A percentile compares a stretch with the other conserved stretches of the same genome.
phyloP scores from a whole-genome alignment of 2,329 filamentous ascomycete species.

The Calonectria hongkongensis region DNA sequence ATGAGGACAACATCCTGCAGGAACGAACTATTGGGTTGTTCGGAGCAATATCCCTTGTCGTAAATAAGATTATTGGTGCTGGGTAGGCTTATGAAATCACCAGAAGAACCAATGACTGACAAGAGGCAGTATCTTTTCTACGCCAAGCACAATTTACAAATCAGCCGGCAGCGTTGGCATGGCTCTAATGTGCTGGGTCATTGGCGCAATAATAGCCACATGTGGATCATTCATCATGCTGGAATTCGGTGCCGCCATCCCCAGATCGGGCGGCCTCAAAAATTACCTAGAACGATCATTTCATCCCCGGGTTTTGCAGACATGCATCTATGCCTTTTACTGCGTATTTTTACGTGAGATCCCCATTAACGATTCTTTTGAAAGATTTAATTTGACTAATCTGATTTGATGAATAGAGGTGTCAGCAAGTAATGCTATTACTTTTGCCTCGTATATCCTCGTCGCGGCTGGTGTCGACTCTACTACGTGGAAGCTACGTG shows the following conservation, averaged over 20 bases:
- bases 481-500: conserved; percentile 12
- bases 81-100: conserved; percentile 34
- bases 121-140: conserved; percentile 49
- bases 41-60: conserved; percentile 48
- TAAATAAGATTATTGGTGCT: conserved; percentile 53
- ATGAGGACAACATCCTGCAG: conserved; percentile 39
- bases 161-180: conserved; percentile 50
- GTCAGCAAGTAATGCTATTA: conserved; percentile 9
- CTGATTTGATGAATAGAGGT: neutral
- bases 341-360: neutral
- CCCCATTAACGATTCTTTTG: no score
- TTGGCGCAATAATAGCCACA: conserved; percentile 48
- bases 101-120: neutral
- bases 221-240: conserved; percentile 51
- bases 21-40: conserved; percentile 50
- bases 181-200: conserved; percentile 52
- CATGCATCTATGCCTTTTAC: conserved; percentile 12
- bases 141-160: conserved; percentile 48
- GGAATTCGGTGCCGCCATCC: conserved; percentile 51
- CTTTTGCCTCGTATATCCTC: conserved; percentile 5
- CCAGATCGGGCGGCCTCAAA: conserved; percentile 51
- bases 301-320: conserved; percentile 31
- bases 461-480: conserved; percentile 16
- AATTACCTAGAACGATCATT: conserved; percentile 52
- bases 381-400: neutral